A percentile compares a stretch with the other conserved stretches of the same genome.
phyloP scores from a whole-genome alignment of 257 asterid genomes.

The Penstemon eatonii region DNA sequence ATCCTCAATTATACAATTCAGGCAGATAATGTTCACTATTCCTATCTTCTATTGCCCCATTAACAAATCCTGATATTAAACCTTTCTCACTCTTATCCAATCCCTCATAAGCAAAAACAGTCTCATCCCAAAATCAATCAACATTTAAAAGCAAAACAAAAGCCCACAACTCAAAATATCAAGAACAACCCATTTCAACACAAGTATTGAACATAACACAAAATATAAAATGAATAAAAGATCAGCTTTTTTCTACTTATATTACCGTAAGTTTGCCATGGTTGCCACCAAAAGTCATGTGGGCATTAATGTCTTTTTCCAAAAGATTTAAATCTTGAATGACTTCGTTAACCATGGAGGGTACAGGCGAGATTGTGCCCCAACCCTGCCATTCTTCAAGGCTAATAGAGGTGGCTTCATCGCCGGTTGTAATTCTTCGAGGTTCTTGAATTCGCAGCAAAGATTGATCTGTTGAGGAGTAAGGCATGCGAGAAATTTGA shows the following conservation, averaged over 20 bases:
- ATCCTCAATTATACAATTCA: not conserved
- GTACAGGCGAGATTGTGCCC: constrained; percentile 80
- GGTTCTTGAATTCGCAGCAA: constrained; percentile 25
- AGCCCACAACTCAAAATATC: constrained; percentile 5
- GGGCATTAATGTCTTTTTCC: constrained; percentile 51
- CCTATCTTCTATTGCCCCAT: not conserved
- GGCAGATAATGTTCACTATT: not conserved
- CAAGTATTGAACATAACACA: not conserved
- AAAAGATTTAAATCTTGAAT: constrained; percentile 74
- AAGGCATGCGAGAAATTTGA: constrained; percentile 31
- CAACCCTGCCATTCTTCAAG: constrained; percentile 91
- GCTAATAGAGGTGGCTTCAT: constrained; percentile 46
- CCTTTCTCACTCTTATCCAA: not conserved
- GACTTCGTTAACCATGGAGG: constrained; percentile 73
- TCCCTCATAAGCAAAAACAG: not conserved
- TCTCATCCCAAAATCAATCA: constrained; percentile 4
- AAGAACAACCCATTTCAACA: constrained; percentile 5
- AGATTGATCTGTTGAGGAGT: constrained; percentile 27
- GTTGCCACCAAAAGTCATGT: constrained; percentile 76
- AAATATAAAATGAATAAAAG: not conserved
- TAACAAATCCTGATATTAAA: constrained; percentile 7
- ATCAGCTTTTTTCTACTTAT: not conserved
- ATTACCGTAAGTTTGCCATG: constrained; percentile 74
- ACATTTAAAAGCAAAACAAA: not conserved
- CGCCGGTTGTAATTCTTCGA: constrained; percentile 16